Base-by-base conservation (phyloP, 169 alveolate species). In the Neospora caninum region DNA sequence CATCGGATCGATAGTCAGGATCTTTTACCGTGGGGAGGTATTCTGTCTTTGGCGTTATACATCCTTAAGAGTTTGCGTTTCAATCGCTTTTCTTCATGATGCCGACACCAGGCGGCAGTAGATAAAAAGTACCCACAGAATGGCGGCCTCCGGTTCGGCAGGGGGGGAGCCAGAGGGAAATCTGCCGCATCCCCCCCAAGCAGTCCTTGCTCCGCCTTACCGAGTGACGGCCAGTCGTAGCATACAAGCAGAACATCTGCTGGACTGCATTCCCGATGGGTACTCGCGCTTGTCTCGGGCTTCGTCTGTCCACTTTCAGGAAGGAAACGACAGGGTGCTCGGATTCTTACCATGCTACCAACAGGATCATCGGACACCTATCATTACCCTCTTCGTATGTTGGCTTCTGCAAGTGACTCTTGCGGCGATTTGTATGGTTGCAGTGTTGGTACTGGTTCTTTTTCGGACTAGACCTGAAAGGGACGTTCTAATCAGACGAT, bases 151-250 rank as follows among this genome's bases (percentile, higher is more conserved):
- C 34, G 73, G 1, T 16, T 16, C 73, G 73, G 31, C 73, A 64
- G 73, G 31, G 20, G n/a, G 25, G 31, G n/a, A 29, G 34, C 25
- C 25, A 16, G 73, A 29, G n/a, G 73, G 73, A 64, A 64, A 10
- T 78, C 27, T 78, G 39, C 86, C 86, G 31, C 39, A 18, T 16
- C 13, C 42, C 43, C 27, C 43, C 39, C 43, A n/a, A 38, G 10
- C 42, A 10, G 2, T 20, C 29, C 45, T 38, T 13, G 39, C 86
- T n/a, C 86, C 86, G 20, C 86, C 86, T 20, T 78, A 78, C 86
- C 39, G 86, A n/a, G 86, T 78, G 39, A 78, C 86, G 18, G 86
- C 86, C 86, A 78, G 86, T 78, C 86, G 86, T 43, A 78, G 86
- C 42, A 78, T 78, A 36, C 86, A 78, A 36, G 86, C 86, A 20